phyloP scores from a whole-genome alignment of 345 rosid genomes.

The Ceriops tagal region DNA sequence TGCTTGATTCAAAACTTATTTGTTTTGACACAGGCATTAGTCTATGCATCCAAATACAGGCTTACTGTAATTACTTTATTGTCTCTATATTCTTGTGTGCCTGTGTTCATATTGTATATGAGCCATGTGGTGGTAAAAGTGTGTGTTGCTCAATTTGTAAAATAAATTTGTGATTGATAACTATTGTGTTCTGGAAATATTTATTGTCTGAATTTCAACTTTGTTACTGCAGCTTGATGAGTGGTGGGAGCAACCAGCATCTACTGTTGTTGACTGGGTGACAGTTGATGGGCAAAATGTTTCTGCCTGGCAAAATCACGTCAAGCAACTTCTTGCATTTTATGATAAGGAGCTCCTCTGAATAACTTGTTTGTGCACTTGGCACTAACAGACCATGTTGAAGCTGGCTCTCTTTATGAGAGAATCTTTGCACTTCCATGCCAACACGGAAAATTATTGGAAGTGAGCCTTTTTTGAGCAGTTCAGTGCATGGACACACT shows the following conservation, averaged over 20 bases:
- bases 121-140: neutral
- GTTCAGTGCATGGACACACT: neutral
- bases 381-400: neutral
- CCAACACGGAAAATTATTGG: neutral
- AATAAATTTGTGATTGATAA: neutral
- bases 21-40: neutral
- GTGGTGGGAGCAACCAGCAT: constrained; percentile 98
- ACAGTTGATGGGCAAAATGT: constrained; percentile 79
- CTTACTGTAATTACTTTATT: neutral
- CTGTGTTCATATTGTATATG: too few relatives aligned
- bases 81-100: neutral
- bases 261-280: constrained; percentile 86
- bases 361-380: neutral
- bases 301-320: constrained; percentile 85
- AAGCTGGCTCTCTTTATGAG: neutral
- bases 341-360: constrained; percentile 64
- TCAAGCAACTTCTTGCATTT: constrained; percentile 82
- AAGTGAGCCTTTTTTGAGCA: neutral
- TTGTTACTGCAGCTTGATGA: constrained; percentile 62
- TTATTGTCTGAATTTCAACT: constrained; percentile 8
- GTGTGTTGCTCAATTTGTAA: neutral
- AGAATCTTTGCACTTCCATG: neutral
- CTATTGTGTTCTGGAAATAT: neutral
- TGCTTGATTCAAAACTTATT: neutral
- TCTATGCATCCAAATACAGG: too few relatives aligned